Percentiles rank a stretch among this genome's conserved stretches.
These are phyloP conservation scores for Salvia hispanica DNA, from an alignment of 257 asterid species.

Conservation along the genomic window DNA sequence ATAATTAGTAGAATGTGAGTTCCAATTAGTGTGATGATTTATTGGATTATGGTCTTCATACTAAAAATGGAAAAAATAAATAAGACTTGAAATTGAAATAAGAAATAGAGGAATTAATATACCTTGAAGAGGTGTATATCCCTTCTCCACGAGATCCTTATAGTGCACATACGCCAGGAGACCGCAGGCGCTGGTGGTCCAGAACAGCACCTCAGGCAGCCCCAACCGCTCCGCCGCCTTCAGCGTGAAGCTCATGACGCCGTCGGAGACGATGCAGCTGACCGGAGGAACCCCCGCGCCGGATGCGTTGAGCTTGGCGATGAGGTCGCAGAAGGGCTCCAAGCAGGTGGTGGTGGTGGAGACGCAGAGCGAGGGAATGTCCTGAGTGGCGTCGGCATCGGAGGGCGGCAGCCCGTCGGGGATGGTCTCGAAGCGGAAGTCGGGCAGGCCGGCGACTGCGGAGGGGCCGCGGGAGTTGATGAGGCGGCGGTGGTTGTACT, in stretches of 20 bases:
- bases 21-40: too few species aligned
- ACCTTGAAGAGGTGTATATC: conserved; percentile 51
- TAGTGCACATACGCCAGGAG: conserved; percentile 39
- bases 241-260: conserved; percentile 47
- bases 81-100: too few species aligned
- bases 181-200: conserved; percentile 51
- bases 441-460: conserved; percentile 34
- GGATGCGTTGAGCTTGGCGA: conserved; percentile 36
- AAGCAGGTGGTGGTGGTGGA: conserved; percentile 37
- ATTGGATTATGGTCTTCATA: too few species aligned
- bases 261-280: conserved; percentile 59
- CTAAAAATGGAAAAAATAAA: too few species aligned
- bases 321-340: conserved; percentile 42
- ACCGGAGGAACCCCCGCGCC: conserved; percentile 34
- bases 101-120: too few species aligned
- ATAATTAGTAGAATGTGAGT: too few species aligned
- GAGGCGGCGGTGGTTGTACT: conserved; percentile 51
- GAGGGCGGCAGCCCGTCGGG: conserved; percentile 65
- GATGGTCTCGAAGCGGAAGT: conserved; percentile 46
- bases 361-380: conserved; percentile 33
- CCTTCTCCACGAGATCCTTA: conserved; percentile 36
- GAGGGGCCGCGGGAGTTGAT: conserved; percentile 39
- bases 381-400: conserved; percentile 50
- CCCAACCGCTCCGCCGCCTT: conserved; percentile 51
- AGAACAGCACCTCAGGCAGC: conserved; percentile 50